Evolutionary conservation across 306 rosid species (phyloP), one percentile per base, ranked within the genome.

Genomic region (Abrus pulchellus): DNA sequence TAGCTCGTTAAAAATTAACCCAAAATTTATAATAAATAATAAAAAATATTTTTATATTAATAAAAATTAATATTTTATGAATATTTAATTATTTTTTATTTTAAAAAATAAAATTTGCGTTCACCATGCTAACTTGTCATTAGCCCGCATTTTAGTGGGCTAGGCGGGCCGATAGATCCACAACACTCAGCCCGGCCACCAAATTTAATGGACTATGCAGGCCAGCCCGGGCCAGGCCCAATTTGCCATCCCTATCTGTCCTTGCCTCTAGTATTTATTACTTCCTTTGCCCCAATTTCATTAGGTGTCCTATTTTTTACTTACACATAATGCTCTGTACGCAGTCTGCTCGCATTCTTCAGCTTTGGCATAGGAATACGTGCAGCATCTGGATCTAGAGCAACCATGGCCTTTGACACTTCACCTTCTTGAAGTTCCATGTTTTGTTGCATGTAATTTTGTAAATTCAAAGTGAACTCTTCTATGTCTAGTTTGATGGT

Each of bases 291-390:
- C 54, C 14, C 28, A 14, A 72, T 54, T 62, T 55, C 49, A 41
- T 47, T n/a, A 4, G 28, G 6, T 68, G 6, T 34, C 10, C 38
- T 64, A 9, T 55, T 72, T 54, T 52, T 63, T 65, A 82, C 98
- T 91, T 92, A 94, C 98, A 94, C 98, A 75, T 79, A 90, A 73
- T 94, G 98, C 85, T 94, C 98, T 79, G 98, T 94, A 66, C 98
- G 92, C 49, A 94, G 82, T 44, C 88, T 82, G 87, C 87, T 89
- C 80, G 90, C 83, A 66, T 94, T 89, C 90, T 94, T 94, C 45
- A 94, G 94, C 88, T 86, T 94, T 55, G 96, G 89, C 12, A 68
- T 76, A 52, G 98, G 97, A 75, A 94, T 86, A 28, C 87, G 79
- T 47, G 96, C 89, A 54, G 81, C 97, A 61, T 88, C 90, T 69